These are phyloP conservation scores for Larix kaempferi DNA, from an alignment of 75 land plant species.

Conservation along the genomic window DNA sequence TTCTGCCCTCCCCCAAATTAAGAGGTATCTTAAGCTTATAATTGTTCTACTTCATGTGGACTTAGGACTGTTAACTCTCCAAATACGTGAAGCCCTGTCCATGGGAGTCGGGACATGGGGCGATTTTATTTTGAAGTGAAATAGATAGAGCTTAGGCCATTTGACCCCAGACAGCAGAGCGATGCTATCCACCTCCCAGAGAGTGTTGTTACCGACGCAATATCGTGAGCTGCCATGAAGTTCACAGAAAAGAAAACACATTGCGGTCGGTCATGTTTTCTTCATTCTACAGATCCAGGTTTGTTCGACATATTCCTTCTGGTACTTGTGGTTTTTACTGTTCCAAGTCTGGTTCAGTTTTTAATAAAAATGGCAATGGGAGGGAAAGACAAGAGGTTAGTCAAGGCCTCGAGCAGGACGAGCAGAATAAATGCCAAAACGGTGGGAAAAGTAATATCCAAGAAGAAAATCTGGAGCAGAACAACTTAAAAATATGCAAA, in stretches of 20 bases:
- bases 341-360: conserved; percentile 6
- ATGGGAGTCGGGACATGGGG: too few species aligned
- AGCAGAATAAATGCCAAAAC: background rate
- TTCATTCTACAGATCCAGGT: background rate
- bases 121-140: too few species aligned
- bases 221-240: background rate
- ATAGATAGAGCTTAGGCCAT: too few species aligned
- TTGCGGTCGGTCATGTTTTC: background rate
- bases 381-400: background rate
- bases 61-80: too few species aligned
- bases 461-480: too few species aligned
- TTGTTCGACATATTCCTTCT: conserved; percentile 4
- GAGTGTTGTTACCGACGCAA: too few species aligned
- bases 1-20: too few species aligned
- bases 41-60: too few species aligned
- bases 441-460: background rate
- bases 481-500: background rate
- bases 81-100: too few species aligned
- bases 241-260: background rate
- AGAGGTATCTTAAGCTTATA: too few species aligned
- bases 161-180: too few species aligned
- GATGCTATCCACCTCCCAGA: background rate
- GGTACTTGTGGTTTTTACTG: background rate
- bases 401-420: background rate
- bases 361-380: background rate